Percentiles rank a stretch among this genome's conserved stretches.
Conservation (phyloP, 1,284 basidiomycete genomes). For the Rhodofomes roseus region DNA sequence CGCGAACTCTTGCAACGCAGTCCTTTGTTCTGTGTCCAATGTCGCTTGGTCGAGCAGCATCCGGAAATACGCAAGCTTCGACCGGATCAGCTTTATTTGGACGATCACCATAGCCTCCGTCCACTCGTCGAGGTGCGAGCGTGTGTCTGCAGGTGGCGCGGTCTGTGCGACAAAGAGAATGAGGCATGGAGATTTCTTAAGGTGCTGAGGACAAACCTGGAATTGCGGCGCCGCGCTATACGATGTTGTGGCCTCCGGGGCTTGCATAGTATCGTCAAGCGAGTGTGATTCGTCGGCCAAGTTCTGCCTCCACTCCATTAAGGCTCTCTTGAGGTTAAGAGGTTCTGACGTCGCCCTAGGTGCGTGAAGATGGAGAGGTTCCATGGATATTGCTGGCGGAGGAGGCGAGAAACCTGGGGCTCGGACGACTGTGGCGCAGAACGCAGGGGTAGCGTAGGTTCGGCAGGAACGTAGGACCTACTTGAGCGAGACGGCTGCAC, state of each 20-base stretch:
- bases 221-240: not conserved
- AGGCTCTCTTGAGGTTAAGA: not conserved
- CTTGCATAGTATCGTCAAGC: not conserved
- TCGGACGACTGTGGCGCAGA: not conserved
- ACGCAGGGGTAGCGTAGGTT: not conserved
- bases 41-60: not conserved
- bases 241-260: not conserved
- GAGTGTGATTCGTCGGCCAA: not conserved
- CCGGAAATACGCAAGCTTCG: constrained; percentile 2
- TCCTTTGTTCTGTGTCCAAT: not conserved
- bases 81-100: not conserved
- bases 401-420: not conserved
- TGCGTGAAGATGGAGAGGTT: not conserved
- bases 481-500: not conserved
- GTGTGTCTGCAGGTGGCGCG: not conserved
- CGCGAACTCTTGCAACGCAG: not conserved
- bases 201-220: not conserved
- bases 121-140: not conserved
- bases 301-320: not conserved
- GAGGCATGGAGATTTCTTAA: not conserved
- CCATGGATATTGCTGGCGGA: not conserved
- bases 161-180: not conserved
- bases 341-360: not conserved
- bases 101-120: not conserved
- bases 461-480: not conserved